Conservation (phyloP, 23 red algal genomes). For the Gracilaria domingensis region DNA sequence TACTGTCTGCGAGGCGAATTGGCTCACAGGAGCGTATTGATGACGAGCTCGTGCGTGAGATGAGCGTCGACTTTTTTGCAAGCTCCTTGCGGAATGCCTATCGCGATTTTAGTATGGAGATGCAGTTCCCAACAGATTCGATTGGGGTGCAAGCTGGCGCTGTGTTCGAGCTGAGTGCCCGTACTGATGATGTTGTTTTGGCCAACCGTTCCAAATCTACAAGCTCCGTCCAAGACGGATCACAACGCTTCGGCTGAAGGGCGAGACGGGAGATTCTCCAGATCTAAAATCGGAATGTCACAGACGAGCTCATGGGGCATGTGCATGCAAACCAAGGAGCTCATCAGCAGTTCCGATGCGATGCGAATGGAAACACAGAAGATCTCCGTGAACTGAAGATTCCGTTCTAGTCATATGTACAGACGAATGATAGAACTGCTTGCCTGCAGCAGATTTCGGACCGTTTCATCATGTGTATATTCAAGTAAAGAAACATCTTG, state of each 20-base stretch:
- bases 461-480: constrained; percentile 23
- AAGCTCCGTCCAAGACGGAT: background rate
- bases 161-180: constrained; percentile 36
- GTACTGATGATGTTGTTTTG: constrained; percentile 45
- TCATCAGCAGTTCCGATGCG: constrained; percentile 39
- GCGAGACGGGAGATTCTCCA: constrained; percentile 12
- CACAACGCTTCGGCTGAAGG: constrained; percentile 5
- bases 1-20: constrained; percentile 11
- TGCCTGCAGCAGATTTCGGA: background rate
- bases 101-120: constrained; percentile 69
- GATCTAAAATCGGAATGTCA: constrained; percentile 52
- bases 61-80: constrained; percentile 75
- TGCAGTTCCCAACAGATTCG: constrained; percentile 53
- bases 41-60: constrained; percentile 55
- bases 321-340: constrained; percentile 15
- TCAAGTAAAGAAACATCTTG: constrained; percentile 32
- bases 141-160: constrained; percentile 18
- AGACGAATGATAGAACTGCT: background rate
- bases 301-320: constrained; percentile 71
- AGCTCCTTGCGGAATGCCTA: constrained; percentile 38
- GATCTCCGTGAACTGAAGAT: constrained; percentile 61
- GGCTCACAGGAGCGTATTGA: constrained; percentile 23
- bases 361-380: constrained; percentile 55
- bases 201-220: background rate
- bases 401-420: constrained; percentile 44